Percentiles rank a stretch among this genome's conserved stretches.
Conservation (phyloP, 1,139 yeast species). For the Taphrina wiesneri region DNA sequence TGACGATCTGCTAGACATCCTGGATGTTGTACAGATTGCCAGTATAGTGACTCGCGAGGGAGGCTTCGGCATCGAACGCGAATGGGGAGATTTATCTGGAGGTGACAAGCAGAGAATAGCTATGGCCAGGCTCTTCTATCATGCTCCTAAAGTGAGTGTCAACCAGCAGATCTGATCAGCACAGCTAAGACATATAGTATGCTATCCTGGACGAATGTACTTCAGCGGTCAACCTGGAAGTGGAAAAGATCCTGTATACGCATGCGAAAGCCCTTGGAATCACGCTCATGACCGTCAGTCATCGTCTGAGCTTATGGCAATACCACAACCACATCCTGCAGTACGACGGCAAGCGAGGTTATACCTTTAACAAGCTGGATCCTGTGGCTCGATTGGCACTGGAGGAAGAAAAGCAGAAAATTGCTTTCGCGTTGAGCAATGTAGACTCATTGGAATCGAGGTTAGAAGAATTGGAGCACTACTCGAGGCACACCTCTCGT, state of each 20-base stretch:
- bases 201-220: conserved; percentile 96
- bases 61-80: conserved; percentile 67
- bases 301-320: conserved; percentile 89
- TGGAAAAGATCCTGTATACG: conserved; percentile 85
- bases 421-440: conserved; percentile 66
- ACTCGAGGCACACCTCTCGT: conserved; percentile 9
- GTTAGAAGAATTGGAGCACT: conserved; percentile 6
- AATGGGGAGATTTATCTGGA: conserved; percentile 85
- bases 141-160: background rate
- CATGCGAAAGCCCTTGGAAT: conserved; percentile 81
- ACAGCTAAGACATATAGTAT: conserved; percentile 83
- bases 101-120: conserved; percentile 80
- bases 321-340: conserved; percentile 81
- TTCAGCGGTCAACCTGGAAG: conserved; percentile 85
- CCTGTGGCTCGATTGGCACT: conserved; percentile 66
- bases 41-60: conserved; percentile 49
- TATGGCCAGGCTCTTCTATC: conserved; percentile 12
- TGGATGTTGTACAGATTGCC: conserved; percentile 50
- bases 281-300: conserved; percentile 86
- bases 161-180: background rate
- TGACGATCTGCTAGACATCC: conserved; percentile 61
- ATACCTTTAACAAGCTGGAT: conserved; percentile 66
- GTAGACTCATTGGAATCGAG: conserved; percentile 61
- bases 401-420: conserved; percentile 67
- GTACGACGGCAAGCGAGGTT: conserved; percentile 81